phyloP scores from a whole-genome alignment of 495 filamentous ascomycete genomes.

The Tuber aestivum region DNA sequence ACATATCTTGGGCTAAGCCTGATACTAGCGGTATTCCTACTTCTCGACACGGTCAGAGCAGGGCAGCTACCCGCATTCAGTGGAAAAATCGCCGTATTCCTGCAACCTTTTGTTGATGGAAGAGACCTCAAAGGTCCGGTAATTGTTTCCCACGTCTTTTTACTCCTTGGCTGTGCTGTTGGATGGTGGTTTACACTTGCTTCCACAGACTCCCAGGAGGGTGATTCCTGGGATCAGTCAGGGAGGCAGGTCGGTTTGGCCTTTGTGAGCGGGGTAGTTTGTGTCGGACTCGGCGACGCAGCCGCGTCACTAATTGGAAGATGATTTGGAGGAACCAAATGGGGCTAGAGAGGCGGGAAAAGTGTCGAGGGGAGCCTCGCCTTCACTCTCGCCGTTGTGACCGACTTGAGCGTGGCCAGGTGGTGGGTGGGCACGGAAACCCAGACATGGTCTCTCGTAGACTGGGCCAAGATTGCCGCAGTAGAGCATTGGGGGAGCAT shows the following conservation, averaged over 20 bases:
- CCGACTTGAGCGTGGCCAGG: slow-evolving; percentile 65
- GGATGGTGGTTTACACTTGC: slow-evolving; percentile 86
- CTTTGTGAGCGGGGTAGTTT: slow-evolving; percentile 86
- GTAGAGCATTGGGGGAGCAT: slow-evolving; percentile 79
- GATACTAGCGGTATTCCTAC: slow-evolving; percentile 71
- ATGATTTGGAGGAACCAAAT: slow-evolving; percentile 79
- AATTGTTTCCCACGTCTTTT: slow-evolving; percentile 90
- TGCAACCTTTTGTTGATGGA: slow-evolving; percentile 91
- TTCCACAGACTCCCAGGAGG: slow-evolving; percentile 49
- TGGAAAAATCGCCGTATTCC: slow-evolving; percentile 70
- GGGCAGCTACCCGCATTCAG: slow-evolving; percentile 86
- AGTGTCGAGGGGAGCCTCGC: slow-evolving; percentile 85
- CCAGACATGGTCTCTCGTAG: slow-evolving; percentile 46
- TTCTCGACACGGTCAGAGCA: slow-evolving; percentile 82
- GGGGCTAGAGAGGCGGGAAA: slow-evolving; percentile 95
- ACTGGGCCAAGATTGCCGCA: slow-evolving; percentile 54
- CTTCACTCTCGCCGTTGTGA: slow-evolving; percentile 71
- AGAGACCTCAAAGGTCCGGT: slow-evolving; percentile 88
- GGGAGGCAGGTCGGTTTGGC: slow-evolving; percentile 53
- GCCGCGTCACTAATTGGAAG: slow-evolving; percentile 88
- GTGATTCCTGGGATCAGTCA: slow-evolving; percentile 44
- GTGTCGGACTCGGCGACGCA: slow-evolving; percentile 91
- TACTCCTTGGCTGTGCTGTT: slow-evolving; percentile 92
- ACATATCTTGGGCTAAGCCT: slow-evolving; percentile 68
- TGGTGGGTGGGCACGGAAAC: slow-evolving; percentile 58